Evolutionary conservation across 352 stramenopile genomes (phyloP), one percentile per base, ranked within the genome.

Genomic region (Pythium angustatum): DNA sequence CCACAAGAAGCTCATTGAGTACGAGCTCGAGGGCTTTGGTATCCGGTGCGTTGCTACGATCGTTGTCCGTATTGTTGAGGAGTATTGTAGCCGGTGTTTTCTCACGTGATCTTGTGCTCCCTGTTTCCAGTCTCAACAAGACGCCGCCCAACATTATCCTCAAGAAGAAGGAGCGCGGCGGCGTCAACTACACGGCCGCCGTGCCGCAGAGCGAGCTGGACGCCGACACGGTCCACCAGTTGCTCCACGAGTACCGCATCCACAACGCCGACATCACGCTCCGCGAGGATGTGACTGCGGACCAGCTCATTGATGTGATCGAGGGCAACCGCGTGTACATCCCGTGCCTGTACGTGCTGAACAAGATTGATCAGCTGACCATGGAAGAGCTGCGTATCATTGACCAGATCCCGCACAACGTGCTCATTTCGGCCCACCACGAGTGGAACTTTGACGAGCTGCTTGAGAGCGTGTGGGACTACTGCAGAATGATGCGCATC

Each of bases 231-330:
- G 93, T 98, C 19, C 79, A 88, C 38, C 77, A 98, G 65, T 96
- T 99, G 43, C 87, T 99, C 58, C 94, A 98, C 74, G 98, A 99
- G 79, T 99, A 99, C 88, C 98, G 97, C 77, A 97, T 99, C 64
- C 94, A 98, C 72, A 99, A 98, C 81, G 95, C 94, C 12, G 96
- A 99, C 73, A 86, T 99, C 56, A 96, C 98, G 68, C 72, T 99
- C 44, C 87, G 87, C 44, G 94, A 98, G 53, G 96, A 99, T 76
- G 83, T 96, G 59, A 98, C 96, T 15, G 92, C 98, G 21, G 97
- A 99, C 84, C 93, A 99, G 72, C 90, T 99, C 52, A 99, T 99
- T 76, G 98, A 99, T 73, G 96, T 99, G 30, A 98, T 99, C 60
- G 96, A 99, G 76, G 96, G 96, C 55, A 99, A 99, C 79, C 86